These are phyloP conservation scores for Neofusicoccum parvum DNA, from an alignment of 2,329 filamentous ascomycete genomes.

Conservation along the genomic window DNA sequence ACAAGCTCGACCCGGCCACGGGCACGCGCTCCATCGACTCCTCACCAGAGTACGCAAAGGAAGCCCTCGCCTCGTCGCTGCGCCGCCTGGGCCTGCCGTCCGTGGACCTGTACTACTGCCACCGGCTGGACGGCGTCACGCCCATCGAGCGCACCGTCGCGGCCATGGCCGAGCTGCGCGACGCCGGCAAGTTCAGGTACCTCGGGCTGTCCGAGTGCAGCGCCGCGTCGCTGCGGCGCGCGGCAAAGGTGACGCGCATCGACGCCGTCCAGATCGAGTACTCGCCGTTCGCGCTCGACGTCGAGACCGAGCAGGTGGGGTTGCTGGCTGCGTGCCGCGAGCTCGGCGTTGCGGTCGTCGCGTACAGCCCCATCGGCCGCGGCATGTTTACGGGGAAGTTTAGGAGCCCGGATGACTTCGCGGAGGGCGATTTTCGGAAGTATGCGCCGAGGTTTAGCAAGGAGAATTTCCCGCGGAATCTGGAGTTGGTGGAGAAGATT, in stretches of 20 bases:
- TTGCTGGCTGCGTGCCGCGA: slow-evolving; percentile 47
- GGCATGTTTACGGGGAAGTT: slow-evolving; percentile 28
- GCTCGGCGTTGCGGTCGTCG: slow-evolving; percentile 45
- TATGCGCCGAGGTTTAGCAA: slow-evolving; percentile 45
- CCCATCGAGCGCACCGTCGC: slow-evolving; percentile 53
- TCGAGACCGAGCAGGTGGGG: slow-evolving; percentile 40
- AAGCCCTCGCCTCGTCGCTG: slow-evolving; percentile 44
- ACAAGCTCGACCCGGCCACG: slow-evolving; percentile 37
- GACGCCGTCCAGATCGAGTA: slow-evolving; percentile 56
- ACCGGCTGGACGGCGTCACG: slow-evolving; percentile 47
- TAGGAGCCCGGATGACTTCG: slow-evolving; percentile 49
- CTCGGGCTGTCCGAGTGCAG: slow-evolving; percentile 52
- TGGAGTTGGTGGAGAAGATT: slow-evolving; percentile 37
- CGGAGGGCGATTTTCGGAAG: slow-evolving; percentile 34
- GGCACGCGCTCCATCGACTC: slow-evolving; percentile 39
- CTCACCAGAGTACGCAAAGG: slow-evolving; percentile 43
- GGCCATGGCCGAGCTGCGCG: slow-evolving; percentile 47
- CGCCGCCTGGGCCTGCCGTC: slow-evolving; percentile 40
- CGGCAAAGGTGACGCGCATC: slow-evolving; percentile 51
- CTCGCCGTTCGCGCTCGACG: slow-evolving; percentile 50
- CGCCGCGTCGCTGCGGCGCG: slow-evolving; percentile 51
- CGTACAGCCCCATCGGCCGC: slow-evolving; percentile 42
- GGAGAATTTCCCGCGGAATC: slow-evolving; percentile 43
- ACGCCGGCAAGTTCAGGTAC: slow-evolving; percentile 52
- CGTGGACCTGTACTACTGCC: slow-evolving; percentile 50